Evolutionary conservation across 129 eudicot species (phyloP).

Genomic region (Smallanthus sonchifolius): DNA sequence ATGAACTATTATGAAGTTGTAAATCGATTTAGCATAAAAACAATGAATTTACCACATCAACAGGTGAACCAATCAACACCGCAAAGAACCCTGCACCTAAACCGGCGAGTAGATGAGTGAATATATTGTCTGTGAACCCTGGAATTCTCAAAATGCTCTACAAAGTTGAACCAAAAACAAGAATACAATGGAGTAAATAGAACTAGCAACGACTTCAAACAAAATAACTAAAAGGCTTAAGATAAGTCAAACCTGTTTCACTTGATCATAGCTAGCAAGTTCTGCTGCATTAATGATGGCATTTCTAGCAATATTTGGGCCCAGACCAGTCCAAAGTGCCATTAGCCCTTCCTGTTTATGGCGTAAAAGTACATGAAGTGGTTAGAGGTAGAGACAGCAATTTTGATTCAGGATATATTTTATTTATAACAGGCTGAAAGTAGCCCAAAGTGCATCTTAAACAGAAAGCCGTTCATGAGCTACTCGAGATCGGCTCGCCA

Average conservation of each 20-base stretch:
- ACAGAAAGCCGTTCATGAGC: too few relatives aligned
- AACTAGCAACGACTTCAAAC: background rate
- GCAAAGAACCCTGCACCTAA: slow-evolving; percentile 99
- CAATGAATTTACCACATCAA: slow-evolving; percentile 70
- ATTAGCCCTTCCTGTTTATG: slow-evolving; percentile 68
- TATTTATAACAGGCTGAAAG: background rate
- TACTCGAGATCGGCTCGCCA: too few relatives aligned
- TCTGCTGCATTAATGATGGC: slow-evolving; percentile 94
- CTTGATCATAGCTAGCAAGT: slow-evolving; percentile 93
- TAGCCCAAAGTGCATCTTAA: too few relatives aligned
- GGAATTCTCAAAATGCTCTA: slow-evolving; percentile 71
- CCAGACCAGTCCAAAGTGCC: slow-evolving; percentile 94
- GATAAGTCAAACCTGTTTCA: slow-evolving; percentile 62
- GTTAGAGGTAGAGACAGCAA: background rate
- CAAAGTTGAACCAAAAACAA: slow-evolving; percentile 19
- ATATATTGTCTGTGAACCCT: slow-evolving; percentile 70
- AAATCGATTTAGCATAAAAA: slow-evolving; percentile 1
- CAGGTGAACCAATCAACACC: slow-evolving; percentile 91
- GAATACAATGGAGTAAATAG: slow-evolving; percentile 2
- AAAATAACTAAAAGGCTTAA: background rate
- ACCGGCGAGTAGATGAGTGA: slow-evolving; percentile 87
- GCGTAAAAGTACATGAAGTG: background rate
- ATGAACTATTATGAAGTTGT: background rate
- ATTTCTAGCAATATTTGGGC: slow-evolving; percentile 94
- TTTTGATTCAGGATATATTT: background rate